A percentile compares a stretch with the other conserved stretches of the same genome.
These are phyloP conservation scores for Mycosarcoma mackinlayi DNA, from an alignment of 1,284 basidiomycete species.

Conservation along the genomic window DNA sequence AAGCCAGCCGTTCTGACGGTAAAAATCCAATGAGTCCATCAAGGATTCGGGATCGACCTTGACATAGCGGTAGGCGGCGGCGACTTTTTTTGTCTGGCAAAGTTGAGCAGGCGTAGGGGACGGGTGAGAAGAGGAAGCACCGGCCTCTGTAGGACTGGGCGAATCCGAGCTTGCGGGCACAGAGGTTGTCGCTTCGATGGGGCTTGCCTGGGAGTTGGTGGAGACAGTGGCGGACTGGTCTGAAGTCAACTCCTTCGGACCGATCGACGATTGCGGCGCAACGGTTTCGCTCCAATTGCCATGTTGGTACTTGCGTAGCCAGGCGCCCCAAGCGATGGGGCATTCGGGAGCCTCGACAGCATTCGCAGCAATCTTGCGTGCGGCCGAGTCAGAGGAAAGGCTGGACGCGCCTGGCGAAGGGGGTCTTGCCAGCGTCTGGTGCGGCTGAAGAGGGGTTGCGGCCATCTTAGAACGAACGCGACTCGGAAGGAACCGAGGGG, in stretches of 20 bases:
- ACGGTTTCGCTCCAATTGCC: constrained; percentile 32
- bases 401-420: constrained; percentile 26
- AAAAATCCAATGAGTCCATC: constrained; percentile 40
- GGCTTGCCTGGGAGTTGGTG: neutral
- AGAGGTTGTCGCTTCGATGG: neutral
- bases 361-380: constrained; percentile 33
- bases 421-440: constrained; percentile 21
- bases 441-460: constrained; percentile 10
- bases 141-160: neutral
- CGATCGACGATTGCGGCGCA: neutral
- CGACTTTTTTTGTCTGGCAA: constrained; percentile 3
- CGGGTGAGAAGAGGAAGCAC: neutral
- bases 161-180: neutral
- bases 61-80: constrained; percentile 28
- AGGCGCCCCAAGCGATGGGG: constrained; percentile 36
- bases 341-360: constrained; percentile 28
- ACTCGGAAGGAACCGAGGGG: neutral
- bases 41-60: constrained; percentile 18
- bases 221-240: neutral
- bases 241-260: neutral
- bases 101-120: constrained; percentile 10
- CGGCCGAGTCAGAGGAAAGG: constrained; percentile 19
- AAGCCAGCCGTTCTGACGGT: constrained; percentile 43
- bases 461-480: constrained; percentile 15
- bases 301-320: constrained; percentile 39